Evolutionary conservation across 2,329 filamentous ascomycete genomes (phyloP), one percentile per base, ranked within the genome.

Genomic region (Sphaerostilbella broomeana): DNA sequence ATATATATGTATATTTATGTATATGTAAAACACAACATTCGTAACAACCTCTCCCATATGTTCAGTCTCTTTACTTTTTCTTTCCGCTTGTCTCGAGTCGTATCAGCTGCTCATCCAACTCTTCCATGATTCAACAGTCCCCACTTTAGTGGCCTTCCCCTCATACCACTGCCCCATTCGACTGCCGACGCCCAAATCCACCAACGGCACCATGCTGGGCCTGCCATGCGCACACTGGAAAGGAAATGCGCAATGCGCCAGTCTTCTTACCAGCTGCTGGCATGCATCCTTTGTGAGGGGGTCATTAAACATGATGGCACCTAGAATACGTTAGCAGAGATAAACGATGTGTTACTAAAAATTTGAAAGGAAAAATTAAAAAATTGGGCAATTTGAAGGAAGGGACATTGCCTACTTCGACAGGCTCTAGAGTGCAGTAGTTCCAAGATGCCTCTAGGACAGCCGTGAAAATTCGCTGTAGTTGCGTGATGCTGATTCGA

Each of bases 231-330:
- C 86, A 59, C 86, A 94, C 55, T 86, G 81, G 48, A 92, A 92
- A 0, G 86, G 86, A 46, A 90, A 86, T 0, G 68, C 69, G 48
- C 83, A 88, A 1, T 52, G 54, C 0, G 73, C 70, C n/a, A 92
- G 61, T 3, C 68, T 67, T 2, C 39, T 44, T 0, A 90, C 57
- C 22, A 92, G 58, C 1, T 58, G 54, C 8, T 61, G 49, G 49
- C 86, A 90, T 47, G 86, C 70, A 0, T 67, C 59, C 1, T 56
- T 46, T 0, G 67, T 69, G 6, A 92, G 61, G 5, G 63, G 54
- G 52, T 94, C 86, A 50, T 90, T 90, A 61, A 94, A 94, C 84
- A 89, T 90, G 56, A 92, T 79, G 3, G 86, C 84, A 24, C 66
- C 69, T 72, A n/a, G n/a, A n/a, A n/a, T n/a, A n/a, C n/a, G 16